Conservation (phyloP, 768 basidiomycete species). For the Mycena rosella region DNA sequence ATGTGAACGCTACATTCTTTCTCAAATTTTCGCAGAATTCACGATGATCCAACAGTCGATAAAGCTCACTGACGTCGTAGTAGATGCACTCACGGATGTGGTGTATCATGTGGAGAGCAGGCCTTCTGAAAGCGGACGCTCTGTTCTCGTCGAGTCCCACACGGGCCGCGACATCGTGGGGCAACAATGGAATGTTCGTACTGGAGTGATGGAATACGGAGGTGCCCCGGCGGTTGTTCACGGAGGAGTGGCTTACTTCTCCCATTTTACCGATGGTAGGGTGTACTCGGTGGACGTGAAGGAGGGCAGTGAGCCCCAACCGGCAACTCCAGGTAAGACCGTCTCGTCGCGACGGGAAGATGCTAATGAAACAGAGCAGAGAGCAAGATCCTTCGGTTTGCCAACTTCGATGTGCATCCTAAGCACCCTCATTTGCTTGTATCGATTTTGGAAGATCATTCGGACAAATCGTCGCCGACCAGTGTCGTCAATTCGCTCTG, state of each 20-base stretch:
- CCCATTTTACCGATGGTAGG: slow-evolving; percentile 64
- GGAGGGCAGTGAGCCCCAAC: slow-evolving; percentile 50
- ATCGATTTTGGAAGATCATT: slow-evolving; percentile 72
- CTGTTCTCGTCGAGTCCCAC: slow-evolving; percentile 57
- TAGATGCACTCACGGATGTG: slow-evolving; percentile 53
- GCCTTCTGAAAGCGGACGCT: slow-evolving; percentile 52
- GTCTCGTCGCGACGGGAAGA: slow-evolving; percentile 11
- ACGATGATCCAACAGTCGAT: slow-evolving; percentile 35
- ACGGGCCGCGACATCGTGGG: slow-evolving; percentile 60
- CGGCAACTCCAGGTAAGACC: slow-evolving; percentile 65
- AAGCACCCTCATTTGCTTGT: slow-evolving; percentile 58
- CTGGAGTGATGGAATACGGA: slow-evolving; percentile 79
- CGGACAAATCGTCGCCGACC: slow-evolving; percentile 55
- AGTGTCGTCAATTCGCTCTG: slow-evolving; percentile 62
- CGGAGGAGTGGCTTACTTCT: slow-evolving; percentile 68
- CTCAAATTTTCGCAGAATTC: background rate
- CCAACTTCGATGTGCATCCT: slow-evolving; percentile 67
- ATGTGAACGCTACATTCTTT: slow-evolving; percentile 41
- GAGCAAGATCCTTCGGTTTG: slow-evolving; percentile 61
- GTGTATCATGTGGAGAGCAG: slow-evolving; percentile 65
- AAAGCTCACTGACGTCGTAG: slow-evolving; percentile 50
- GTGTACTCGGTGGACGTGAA: slow-evolving; percentile 58
- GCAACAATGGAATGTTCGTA: slow-evolving; percentile 65
- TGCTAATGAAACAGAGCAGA: slow-evolving; percentile 38
- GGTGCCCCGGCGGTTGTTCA: slow-evolving; percentile 71